Base-by-base conservation (phyloP, 768 basidiomycete species). In the Holtermanniella nyarrowii region DNA sequence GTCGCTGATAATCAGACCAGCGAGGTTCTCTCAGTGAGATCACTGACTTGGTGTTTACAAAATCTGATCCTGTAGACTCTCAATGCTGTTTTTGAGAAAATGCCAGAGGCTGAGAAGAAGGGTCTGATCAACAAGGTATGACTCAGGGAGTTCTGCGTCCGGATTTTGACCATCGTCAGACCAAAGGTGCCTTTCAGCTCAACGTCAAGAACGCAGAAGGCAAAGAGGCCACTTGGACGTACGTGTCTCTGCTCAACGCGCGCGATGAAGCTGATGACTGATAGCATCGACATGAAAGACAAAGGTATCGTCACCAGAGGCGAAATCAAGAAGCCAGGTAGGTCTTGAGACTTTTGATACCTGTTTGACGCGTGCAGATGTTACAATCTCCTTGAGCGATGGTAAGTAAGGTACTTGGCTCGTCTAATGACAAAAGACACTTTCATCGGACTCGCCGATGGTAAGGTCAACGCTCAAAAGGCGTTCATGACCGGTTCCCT, bases 401-500 rank as follows among this genome's bases (percentile, higher is more conserved):
- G 70, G 73, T 73, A 44, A 49, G 71, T 64, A 23, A 21, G 21
- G 26, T 43, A 20, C 3, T 21, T 50, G 7, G 10, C 16, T 16
- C 7, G 31, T 37, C 31, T 7, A 37, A 16, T 7, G 31, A 7
- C 7, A 16, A 37, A 27, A 65, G 84, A 85, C 18, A 82, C 82
- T 10, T 82, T 89, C 65, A 70, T 76, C 25, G 78, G 82, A 39
- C 76, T 96, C 22, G 62, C 70, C 16, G 70, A 69, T 40, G 70
- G 45, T 24, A 56, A 88, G 84, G 75, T 85, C 42, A 88, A 86
- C 61, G 89, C 87, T 18, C 90, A 95, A 73, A 90, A 89, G 68
- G 89, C 89, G 20, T 95, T 90, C 76, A 88, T 96, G 86, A 86
- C 85, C 5, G 90, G 90, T 24, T 86, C 86, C 66, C 79, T 95